These are phyloP conservation scores for Polyplosphaeria fusca DNA, from an alignment of 495 filamentous ascomycete species.

Conservation along the genomic window DNA sequence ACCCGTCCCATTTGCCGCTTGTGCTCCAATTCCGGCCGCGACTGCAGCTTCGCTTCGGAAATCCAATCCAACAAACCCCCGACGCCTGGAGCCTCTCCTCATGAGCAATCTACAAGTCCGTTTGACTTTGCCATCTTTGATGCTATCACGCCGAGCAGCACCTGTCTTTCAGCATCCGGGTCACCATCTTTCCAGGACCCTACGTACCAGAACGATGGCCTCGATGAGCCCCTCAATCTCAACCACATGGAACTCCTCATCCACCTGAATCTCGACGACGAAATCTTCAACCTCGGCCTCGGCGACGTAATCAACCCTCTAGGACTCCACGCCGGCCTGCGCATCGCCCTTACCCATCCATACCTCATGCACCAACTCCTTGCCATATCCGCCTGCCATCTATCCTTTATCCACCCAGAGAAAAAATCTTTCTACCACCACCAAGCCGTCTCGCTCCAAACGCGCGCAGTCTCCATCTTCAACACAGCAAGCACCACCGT, in stretches of 20 bases:
- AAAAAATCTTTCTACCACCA: slow-evolving; percentile 35
- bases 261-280: slow-evolving; percentile 33
- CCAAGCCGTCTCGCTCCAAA: slow-evolving; percentile 39
- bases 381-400: slow-evolving; percentile 40
- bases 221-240: slow-evolving; percentile 36
- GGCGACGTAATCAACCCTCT: slow-evolving; percentile 11
- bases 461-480: slow-evolving; percentile 42
- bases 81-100: neutral
- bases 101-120: neutral
- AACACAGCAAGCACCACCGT: slow-evolving; percentile 37
- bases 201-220: neutral
- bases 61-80: neutral
- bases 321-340: neutral
- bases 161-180: neutral
- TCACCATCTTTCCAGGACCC: neutral
- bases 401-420: slow-evolving; percentile 34
- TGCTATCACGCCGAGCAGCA: neutral
- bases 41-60: slow-evolving; percentile 38
- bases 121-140: neutral
- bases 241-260: slow-evolving; percentile 44
- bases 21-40: slow-evolving; percentile 39
- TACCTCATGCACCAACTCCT: slow-evolving; percentile 42
- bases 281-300: slow-evolving; percentile 35
- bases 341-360: slow-evolving; percentile 32
- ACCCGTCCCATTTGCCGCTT: slow-evolving; percentile 40